phyloP scores from a whole-genome alignment of 768 basidiomycete genomes.

The Russula sp. region DNA sequence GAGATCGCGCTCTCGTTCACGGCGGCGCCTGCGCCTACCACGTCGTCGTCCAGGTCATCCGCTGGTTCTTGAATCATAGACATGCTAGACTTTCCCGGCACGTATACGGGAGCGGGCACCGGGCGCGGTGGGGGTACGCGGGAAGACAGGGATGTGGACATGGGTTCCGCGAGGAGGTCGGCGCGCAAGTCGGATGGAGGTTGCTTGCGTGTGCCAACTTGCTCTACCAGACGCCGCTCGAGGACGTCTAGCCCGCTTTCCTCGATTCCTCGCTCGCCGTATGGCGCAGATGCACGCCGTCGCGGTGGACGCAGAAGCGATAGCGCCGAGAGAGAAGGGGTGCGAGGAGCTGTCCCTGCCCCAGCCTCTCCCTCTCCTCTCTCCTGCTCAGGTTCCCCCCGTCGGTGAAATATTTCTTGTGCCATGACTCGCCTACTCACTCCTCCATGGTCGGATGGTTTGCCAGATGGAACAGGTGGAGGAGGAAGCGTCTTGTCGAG shows the following conservation, averaged over 20 bases:
- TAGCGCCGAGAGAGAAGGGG: conserved; percentile 29
- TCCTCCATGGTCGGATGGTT: conserved; percentile 22
- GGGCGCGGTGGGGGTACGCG: background rate
- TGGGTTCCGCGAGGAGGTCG: conserved; percentile 26
- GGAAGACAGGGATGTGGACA: background rate
- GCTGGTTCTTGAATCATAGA: background rate
- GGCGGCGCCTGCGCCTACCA: conserved; percentile 22
- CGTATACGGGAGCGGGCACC: background rate
- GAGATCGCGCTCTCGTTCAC: conserved; percentile 43
- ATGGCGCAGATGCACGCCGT: background rate
- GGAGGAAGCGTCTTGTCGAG: conserved; percentile 54
- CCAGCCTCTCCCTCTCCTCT: conserved; percentile 15
- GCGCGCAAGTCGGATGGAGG: conserved; percentile 32
- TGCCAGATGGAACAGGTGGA: conserved; percentile 47
- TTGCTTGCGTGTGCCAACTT: conserved; percentile 60
- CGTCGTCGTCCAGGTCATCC: too few relatives aligned
- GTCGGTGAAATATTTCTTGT: conserved; percentile 29
- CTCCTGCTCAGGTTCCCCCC: background rate
- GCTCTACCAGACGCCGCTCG: conserved; percentile 56
- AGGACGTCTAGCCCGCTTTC: conserved; percentile 67
- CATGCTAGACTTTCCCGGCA: conserved; percentile 2
- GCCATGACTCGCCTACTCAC: conserved; percentile 25
- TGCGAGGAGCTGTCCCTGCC: conserved; percentile 5
- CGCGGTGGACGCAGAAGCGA: conserved; percentile 26
- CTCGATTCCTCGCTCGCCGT: conserved; percentile 3